Evolutionary conservation across 2,329 filamentous ascomycete genomes (phyloP).

Genomic region (Sordariomycetes sp.): DNA sequence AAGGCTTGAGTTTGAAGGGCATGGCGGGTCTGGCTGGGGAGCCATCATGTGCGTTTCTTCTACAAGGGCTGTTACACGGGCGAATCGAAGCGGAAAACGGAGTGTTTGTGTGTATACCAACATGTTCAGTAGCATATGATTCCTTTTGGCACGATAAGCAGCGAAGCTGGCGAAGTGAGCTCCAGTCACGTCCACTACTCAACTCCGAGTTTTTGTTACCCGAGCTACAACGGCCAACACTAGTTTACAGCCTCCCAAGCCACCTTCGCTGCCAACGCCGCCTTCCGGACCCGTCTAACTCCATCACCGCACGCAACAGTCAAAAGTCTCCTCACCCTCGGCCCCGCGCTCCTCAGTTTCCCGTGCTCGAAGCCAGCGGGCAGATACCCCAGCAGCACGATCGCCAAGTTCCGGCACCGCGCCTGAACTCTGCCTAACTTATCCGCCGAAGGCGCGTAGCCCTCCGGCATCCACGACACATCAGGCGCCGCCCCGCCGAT

Average conservation of each 20-base stretch:
- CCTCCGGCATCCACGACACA: slow-evolving; percentile 16
- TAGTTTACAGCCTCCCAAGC: slow-evolving; percentile 28
- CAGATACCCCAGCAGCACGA: slow-evolving; percentile 33
- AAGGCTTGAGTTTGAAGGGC: not conserved
- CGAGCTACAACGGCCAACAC: not conserved
- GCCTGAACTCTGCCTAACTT: slow-evolving; percentile 10
- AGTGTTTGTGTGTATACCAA: not conserved
- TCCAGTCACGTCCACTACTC: not conserved
- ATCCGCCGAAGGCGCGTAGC: slow-evolving; percentile 11
- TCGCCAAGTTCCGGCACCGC: slow-evolving; percentile 28
- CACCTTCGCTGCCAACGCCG: slow-evolving; percentile 32
- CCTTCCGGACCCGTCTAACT: slow-evolving; percentile 36
- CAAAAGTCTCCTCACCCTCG: slow-evolving; percentile 30
- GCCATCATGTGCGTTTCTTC: not conserved
- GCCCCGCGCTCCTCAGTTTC: slow-evolving; percentile 28
- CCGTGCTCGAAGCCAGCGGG: slow-evolving; percentile 33
- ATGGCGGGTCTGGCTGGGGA: not conserved
- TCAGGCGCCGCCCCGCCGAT: slow-evolving; percentile 16
- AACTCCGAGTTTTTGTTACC: not conserved
- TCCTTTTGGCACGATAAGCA: not conserved
- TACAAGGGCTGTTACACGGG: not conserved
- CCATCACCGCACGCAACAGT: slow-evolving; percentile 37
- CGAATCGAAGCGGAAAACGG: not conserved
- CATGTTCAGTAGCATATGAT: not conserved
- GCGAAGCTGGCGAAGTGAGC: not conserved